Conservation (phyloP, 2,329 filamentous ascomycete species). For the Anthostomella pinea region DNA sequence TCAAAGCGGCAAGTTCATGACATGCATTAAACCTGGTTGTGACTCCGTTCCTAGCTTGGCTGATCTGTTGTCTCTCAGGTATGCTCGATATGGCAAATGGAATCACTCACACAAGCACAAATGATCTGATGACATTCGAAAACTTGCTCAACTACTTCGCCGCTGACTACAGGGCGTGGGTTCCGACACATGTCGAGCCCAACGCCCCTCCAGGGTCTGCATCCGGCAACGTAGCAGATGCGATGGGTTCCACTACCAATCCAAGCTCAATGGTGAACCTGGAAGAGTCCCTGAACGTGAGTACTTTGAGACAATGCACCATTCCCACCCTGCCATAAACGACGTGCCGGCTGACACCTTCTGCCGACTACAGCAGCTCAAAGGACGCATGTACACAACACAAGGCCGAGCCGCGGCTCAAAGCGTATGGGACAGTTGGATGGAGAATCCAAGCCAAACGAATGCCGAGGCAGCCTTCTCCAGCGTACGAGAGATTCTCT, state of each 20-base stretch:
- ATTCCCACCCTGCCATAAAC: too few relatives aligned
- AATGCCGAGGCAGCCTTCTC: background rate
- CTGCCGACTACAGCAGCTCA: too few relatives aligned
- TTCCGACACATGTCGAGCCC: background rate
- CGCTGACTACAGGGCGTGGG: slow-evolving; percentile 1
- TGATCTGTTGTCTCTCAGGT: too few relatives aligned
- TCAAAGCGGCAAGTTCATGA: too few relatives aligned
- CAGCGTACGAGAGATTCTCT: background rate
- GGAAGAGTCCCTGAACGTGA: slow-evolving; percentile 1
- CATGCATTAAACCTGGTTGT: too few relatives aligned
- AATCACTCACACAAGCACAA: too few relatives aligned
- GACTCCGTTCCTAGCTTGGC: too few relatives aligned
- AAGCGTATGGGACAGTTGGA: background rate
- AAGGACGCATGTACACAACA: background rate
- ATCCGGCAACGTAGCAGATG: background rate
- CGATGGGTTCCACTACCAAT: slow-evolving; percentile 1
- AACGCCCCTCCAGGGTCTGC: background rate
- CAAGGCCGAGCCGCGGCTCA: background rate
- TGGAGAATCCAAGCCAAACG: background rate
- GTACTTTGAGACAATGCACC: background rate
- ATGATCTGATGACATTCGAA: too few relatives aligned
- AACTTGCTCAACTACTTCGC: slow-evolving; percentile 1
- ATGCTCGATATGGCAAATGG: too few relatives aligned
- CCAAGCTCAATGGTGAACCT: background rate
- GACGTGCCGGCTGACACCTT: too few relatives aligned